These are phyloP conservation scores for Metarhizium anisopliae DNA, from an alignment of 2,329 filamentous ascomycete genomes.

Conservation along the genomic window DNA sequence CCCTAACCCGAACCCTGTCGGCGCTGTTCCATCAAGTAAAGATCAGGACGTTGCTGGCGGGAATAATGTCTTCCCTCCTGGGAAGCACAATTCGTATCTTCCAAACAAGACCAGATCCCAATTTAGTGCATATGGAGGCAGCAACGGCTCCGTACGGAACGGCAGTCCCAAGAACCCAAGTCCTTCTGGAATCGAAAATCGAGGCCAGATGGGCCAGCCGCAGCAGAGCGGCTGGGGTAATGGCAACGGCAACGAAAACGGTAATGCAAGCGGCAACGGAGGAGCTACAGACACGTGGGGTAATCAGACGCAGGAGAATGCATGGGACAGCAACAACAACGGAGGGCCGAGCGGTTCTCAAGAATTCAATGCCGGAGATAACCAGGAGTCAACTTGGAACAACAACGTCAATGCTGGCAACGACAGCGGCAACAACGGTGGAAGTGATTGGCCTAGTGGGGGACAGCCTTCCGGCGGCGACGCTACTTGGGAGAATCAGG, in stretches of 20 bases:
- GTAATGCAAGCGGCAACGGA: not conserved
- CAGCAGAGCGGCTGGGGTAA: slow-evolving; percentile 6
- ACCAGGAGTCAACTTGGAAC: not conserved
- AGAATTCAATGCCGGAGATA: not conserved
- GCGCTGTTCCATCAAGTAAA: slow-evolving; percentile 11
- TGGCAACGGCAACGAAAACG: slow-evolving; percentile 11
- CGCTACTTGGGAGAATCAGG: not conserved
- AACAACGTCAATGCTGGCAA: slow-evolving; percentile 1
- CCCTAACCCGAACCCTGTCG: slow-evolving; percentile 3
- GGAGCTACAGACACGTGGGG: not conserved
- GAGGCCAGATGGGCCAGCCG: not conserved
- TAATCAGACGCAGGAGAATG: not conserved
- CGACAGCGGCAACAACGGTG: not conserved
- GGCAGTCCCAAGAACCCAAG: slow-evolving; percentile 2
- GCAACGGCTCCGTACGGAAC: not conserved
- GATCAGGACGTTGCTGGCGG: slow-evolving; percentile 13
- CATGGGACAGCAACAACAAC: not conserved
- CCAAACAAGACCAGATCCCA: slow-evolving; percentile 11
- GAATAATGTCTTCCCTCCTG: slow-evolving; percentile 22
- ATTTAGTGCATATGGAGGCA: slow-evolving; percentile 13
- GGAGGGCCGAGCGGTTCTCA: not conserved
- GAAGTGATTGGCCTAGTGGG: not conserved
- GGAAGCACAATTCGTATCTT: slow-evolving; percentile 18
- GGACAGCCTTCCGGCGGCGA: not conserved
- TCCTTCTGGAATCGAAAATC: not conserved